Percentiles rank a stretch among this genome's conserved stretches.
Evolutionary conservation across 2,329 filamentous ascomycete genomes (phyloP).

Genomic region (Chaetomiaceae sp.): DNA sequence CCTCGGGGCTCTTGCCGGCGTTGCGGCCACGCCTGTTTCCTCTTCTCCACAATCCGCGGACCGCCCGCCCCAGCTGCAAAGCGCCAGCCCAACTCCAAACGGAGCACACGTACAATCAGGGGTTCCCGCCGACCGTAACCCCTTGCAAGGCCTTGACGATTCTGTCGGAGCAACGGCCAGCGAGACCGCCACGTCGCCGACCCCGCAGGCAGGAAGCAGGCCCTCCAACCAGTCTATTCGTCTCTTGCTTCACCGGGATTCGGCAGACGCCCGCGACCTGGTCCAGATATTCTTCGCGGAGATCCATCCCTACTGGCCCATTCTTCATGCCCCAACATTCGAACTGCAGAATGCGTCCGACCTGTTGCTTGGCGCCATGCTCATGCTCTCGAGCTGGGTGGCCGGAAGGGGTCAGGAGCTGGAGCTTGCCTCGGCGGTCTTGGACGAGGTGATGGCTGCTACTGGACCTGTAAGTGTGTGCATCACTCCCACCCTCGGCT

Average conservation of each 20-base stretch:
- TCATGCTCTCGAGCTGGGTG: constrained; percentile 12
- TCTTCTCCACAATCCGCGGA: too few species aligned
- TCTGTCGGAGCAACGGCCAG: not conserved
- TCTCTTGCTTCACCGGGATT: not conserved
- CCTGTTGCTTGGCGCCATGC: constrained; percentile 8
- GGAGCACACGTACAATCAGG: too few species aligned
- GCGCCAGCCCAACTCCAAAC: too few species aligned
- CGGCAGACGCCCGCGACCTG: not conserved
- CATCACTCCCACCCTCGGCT: not conserved
- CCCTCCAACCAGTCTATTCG: not conserved
- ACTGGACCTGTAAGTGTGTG: not conserved
- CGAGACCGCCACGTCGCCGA: not conserved
- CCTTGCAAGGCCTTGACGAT: too few species aligned
- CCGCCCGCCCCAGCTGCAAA: too few species aligned
- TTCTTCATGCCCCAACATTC: constrained; percentile 14
- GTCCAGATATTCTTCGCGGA: constrained; percentile 9
- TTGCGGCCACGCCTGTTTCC: too few species aligned
- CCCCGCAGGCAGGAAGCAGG: not conserved
- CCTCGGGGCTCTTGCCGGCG: too few species aligned
- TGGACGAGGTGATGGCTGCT: constrained; percentile 1
- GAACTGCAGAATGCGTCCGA: not conserved
- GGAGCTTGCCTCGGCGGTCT: constrained; percentile 2
- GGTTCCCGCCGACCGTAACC: too few species aligned
- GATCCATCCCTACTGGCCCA: constrained; percentile 13
- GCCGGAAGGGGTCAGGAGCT: not conserved